Evolutionary conservation across 495 filamentous ascomycete genomes (phyloP), one percentile per base, ranked within the genome.

Genomic region (Penicillium tannophilum): DNA sequence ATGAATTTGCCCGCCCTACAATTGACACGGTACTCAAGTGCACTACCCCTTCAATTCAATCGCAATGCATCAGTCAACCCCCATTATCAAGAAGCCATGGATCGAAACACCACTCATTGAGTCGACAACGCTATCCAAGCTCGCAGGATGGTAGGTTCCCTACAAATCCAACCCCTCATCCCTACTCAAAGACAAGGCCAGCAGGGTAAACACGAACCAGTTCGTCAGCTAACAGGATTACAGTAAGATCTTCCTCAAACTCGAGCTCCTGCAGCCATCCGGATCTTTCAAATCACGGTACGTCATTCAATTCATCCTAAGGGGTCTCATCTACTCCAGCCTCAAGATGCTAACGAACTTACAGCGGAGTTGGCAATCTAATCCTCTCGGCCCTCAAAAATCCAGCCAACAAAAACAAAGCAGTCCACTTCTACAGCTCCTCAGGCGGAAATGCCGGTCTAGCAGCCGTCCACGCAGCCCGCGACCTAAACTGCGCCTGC

Each of bases 221-320:
- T 49, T 31, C 52, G 23, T 60, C 61, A 54, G 2, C 52, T 54
- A 59, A 56, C 55, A 20, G 59, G 39, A 30, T 9, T 41, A 31
- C 60, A 88, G 86, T 68, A 82, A 83, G 67, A 83, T 98, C 66
- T 93, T 88, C 70, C 87, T 98, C 65, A 98, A 98, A 72, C 81
- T 97, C 44, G 93, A 98, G 48, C 87, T 88, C 64, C 83, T 93
- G 54, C 93, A 98, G 65, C 93, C 93, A 2, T 88, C 88, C 0
- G 92, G 91, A 35, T 93, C 91, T 6, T 98, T 97, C 82, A 98
- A 97, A 72, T 94, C 92, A 11, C 85, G 91, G 80, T 84, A 74
- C n/a, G 62, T 59, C 45, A 20, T 1, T 23, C 20, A 26, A 26
- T 8, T 35, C 31, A 39, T 42, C 8, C 20, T 4, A 7, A 28